Base-by-base conservation (phyloP, 306 rosid genomes). In the Ochetophila trinervis region DNA sequence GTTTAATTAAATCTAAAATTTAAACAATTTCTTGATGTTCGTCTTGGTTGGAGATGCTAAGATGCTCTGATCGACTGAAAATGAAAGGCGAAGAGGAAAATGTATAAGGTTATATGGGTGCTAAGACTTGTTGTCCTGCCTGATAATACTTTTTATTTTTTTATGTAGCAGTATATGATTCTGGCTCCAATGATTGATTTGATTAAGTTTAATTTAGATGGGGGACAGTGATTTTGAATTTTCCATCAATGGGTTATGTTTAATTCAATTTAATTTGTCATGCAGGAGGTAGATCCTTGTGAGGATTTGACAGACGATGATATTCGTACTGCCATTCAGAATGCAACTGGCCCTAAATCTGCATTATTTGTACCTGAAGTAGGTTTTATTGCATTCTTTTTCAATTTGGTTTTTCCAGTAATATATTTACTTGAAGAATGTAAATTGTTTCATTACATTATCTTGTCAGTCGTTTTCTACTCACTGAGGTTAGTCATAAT, bases 241-340 rank as follows among this genome's bases (percentile, higher is more conserved):
- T 4, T 9, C 55, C 76, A 56, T 16, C 36, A 57, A 45, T 64
- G 47, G 61, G 21, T 44, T 68, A 75, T 73, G 65, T 30, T 62
- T 70, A 49, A 65, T 70, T 62, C 60, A 62, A 64, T 55, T 68
- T 69, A 24, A 47, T 68, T 53, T 77, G 8, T 49, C 81, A 19
- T 75, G 83, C 76, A 94, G 99, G 99, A 90, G 81, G 99, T 94
- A 71, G 99, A 94, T 88, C 99, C 99, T n/a, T 94, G 99, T 58
- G 96, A 90, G 85, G 95, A 84, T 70, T 85, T 94, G 79, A 90
- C 97, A 78, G 99, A 94, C 81, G 97, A 90, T 55, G 99, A 90
- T 80, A 88, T 94, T 69, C 94, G 96, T 27, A 94, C 99, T 58
- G 96, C 99, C 57, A 94, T 94, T 75, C 99, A 90, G 80, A 94